Evolutionary conservation across 2,329 filamentous ascomycete species (phyloP).

Genomic region (Phoma herbarum): DNA sequence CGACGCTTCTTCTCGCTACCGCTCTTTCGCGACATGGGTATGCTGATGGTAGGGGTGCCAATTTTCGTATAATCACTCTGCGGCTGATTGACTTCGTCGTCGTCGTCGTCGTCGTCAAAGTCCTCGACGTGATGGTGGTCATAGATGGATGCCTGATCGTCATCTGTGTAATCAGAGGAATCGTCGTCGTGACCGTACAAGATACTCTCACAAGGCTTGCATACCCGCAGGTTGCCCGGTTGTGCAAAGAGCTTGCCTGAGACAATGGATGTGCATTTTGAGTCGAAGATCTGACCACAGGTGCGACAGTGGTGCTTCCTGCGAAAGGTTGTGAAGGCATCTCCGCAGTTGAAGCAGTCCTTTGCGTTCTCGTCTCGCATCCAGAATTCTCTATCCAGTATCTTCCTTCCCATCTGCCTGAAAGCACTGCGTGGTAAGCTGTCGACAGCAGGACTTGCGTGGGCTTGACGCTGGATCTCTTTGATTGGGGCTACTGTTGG

Average conservation of each 20-base stretch:
- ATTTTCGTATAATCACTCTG: constrained; percentile 55
- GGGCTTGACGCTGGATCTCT: constrained; percentile 37
- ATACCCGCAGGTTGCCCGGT: constrained; percentile 83
- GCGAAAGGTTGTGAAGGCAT: constrained; percentile 89
- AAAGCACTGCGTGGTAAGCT: constrained; percentile 53
- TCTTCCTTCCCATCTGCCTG: constrained; percentile 78
- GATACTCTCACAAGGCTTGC: constrained; percentile 89
- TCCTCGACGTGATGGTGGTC: constrained; percentile 41
- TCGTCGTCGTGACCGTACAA: constrained; percentile 91
- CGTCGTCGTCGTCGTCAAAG: constrained; percentile 36
- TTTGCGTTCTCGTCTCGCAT: constrained; percentile 99
- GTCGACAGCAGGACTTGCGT: constrained; percentile 35
- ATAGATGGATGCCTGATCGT: constrained; percentile 69
- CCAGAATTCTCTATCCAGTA: constrained; percentile 96
- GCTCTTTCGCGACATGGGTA: constrained; percentile 69
- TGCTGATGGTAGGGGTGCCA: constrained; percentile 69
- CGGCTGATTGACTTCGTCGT: constrained; percentile 38
- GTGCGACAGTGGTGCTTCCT: constrained; percentile 95
- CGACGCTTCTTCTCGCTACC: constrained; percentile 82
- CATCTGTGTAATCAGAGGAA: constrained; percentile 89
- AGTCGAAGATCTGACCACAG: constrained; percentile 98
- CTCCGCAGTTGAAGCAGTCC: constrained; percentile 92
- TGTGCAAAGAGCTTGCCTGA: constrained; percentile 88
- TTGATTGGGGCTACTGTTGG: constrained; percentile 44
- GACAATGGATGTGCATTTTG: constrained; percentile 93